phyloP scores from a whole-genome alignment of 148 eudicot genomes.

The Rhododendron ferrugineum region DNA sequence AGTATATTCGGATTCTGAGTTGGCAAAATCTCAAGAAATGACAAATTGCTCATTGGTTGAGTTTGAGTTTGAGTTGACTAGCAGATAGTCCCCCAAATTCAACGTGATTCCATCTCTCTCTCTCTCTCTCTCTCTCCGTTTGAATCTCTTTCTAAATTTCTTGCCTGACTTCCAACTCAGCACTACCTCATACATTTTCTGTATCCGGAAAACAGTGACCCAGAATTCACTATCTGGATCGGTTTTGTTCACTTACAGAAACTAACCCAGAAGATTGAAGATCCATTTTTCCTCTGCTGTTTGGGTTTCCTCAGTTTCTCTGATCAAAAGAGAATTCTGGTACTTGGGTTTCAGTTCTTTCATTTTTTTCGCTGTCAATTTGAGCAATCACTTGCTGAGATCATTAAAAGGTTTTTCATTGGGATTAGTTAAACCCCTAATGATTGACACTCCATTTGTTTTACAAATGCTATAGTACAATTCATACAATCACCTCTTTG shows the following conservation, averaged over 20 bases:
- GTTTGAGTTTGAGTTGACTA: constrained; percentile 5
- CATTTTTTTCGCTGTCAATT: background rate
- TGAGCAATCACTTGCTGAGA: background rate
- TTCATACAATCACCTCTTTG: background rate
- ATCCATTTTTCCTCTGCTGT: background rate
- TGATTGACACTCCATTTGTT: background rate
- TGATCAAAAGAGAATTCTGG: constrained; percentile 1
- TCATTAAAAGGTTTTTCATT: background rate
- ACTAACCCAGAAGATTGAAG: background rate
- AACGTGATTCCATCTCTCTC: background rate
- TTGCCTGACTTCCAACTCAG: background rate
- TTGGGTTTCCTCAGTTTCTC: background rate
- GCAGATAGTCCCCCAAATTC: background rate
- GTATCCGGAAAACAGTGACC: background rate
- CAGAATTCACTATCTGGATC: background rate
- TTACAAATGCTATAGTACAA: background rate
- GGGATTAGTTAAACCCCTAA: background rate
- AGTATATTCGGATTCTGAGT: background rate
- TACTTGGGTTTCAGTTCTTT: constrained; percentile 1
- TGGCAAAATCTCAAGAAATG: background rate
- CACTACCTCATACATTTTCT: background rate
- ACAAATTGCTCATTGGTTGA: background rate
- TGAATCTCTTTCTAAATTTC: background rate
- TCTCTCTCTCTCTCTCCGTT: background rate
- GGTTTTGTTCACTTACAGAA: background rate